Percentiles rank a stretch among this genome's conserved stretches.
These are phyloP conservation scores for Trifolium dubium DNA, from an alignment of 306 rosid genomes.

Conservation along the genomic window DNA sequence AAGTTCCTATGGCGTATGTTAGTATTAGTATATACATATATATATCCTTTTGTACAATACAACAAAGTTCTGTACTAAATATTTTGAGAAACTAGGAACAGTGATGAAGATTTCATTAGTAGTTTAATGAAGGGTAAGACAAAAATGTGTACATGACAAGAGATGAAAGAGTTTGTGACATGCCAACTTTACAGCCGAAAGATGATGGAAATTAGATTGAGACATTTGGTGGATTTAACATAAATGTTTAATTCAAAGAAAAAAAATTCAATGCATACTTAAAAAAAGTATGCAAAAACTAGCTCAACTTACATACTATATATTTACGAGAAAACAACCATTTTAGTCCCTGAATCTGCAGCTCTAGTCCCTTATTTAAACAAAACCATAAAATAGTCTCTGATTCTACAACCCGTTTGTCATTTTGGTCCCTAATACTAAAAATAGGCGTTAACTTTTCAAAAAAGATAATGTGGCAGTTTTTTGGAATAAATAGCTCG, in stretches of 20 bases:
- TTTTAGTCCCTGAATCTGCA: no score
- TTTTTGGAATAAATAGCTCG: no score
- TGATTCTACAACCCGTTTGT: no score
- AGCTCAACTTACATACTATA: neutral
- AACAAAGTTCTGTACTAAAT: constrained; percentile 28
- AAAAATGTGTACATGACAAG: constrained; percentile 19
- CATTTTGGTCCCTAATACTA: no score
- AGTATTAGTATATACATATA: constrained; percentile 21
- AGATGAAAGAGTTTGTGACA: constrained; percentile 6
- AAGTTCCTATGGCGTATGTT: constrained; percentile 59
- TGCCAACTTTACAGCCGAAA: constrained; percentile 39
- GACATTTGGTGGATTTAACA: constrained; percentile 21
- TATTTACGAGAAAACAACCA: no score
- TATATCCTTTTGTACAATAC: constrained; percentile 31
- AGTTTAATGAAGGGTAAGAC: constrained; percentile 2
- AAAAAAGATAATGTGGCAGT: no score
- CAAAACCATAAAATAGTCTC: no score
- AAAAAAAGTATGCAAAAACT: neutral
- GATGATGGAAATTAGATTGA: constrained; percentile 1
- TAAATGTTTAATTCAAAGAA: neutral
- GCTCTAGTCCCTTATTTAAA: no score
- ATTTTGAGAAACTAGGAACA: constrained; percentile 19
- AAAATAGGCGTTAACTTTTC: no score
- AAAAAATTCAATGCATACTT: no score
- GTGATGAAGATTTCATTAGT: constrained; percentile 16